Evolutionary conservation across 176 grass and related monocot species (phyloP).

Genomic region (Rhynchospora breviuscula): DNA sequence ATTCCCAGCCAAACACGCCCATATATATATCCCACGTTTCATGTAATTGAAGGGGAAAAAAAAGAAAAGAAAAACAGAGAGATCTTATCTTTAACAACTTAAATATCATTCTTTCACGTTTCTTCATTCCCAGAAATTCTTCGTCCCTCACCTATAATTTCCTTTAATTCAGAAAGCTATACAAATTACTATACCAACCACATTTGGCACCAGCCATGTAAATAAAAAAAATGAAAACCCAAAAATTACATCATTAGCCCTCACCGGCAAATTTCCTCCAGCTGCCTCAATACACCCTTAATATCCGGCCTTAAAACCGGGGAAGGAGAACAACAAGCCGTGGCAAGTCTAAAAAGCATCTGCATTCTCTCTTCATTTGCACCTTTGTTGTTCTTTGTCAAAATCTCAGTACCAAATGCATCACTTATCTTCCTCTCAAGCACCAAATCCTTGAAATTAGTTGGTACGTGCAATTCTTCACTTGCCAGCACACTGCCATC

Average conservation of each 20-base stretch:
- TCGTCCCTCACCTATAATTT: background rate
- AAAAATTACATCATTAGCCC: background rate
- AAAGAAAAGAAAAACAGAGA: background rate
- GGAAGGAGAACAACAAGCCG: conserved; percentile 63
- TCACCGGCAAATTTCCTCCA: conserved; percentile 55
- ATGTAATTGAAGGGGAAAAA: background rate
- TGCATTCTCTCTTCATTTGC: conserved; percentile 44
- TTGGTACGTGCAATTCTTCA: conserved; percentile 47
- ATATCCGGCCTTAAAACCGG: conserved; percentile 63
- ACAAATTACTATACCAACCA: conserved; percentile 20
- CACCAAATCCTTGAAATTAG: conserved; percentile 65
- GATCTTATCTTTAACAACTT: background rate
- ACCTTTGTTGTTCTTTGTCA: conserved; percentile 40
- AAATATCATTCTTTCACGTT: conserved; percentile 14
- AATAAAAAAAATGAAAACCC: background rate
- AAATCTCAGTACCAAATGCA: conserved; percentile 48
- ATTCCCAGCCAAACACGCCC: no score
- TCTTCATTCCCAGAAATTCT: background rate
- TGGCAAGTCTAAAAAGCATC: conserved; percentile 43
- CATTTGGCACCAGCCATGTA: conserved; percentile 4
- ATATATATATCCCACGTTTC: background rate
- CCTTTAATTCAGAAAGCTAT: conserved; percentile 5
- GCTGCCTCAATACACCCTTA: conserved; percentile 44
- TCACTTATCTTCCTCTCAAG: conserved; percentile 67
- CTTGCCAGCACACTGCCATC: conserved; percentile 22